Evolutionary conservation across 2,329 filamentous ascomycete species (phyloP).

Genomic region (Botrytis tulipae): DNA sequence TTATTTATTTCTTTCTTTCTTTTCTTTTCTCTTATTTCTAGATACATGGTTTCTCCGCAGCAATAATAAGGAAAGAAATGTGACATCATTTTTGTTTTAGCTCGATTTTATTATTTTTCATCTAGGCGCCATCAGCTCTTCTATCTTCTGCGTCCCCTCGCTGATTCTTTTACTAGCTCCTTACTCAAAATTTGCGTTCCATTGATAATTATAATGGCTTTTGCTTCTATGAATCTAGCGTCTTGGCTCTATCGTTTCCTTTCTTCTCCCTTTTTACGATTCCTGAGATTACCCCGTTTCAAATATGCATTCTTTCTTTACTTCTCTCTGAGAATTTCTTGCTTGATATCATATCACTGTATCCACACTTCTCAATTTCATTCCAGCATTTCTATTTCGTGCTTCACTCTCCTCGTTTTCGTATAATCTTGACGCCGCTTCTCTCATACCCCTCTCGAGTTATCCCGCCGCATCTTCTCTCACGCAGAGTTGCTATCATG

Average conservation of each 20-base stretch:
- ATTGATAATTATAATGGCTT: too few relatives aligned
- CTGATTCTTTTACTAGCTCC: too few relatives aligned
- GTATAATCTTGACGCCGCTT: not conserved
- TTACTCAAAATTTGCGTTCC: too few relatives aligned
- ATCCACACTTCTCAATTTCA: not conserved
- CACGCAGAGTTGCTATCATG: not conserved
- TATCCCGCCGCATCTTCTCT: not conserved
- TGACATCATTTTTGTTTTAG: not conserved
- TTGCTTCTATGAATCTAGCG: not conserved
- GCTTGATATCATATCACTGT: not conserved
- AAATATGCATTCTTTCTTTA: not conserved
- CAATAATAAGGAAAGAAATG: not conserved
- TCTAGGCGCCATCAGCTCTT: not conserved
- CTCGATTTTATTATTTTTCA: not conserved
- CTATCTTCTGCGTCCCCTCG: not conserved
- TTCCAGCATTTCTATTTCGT: not conserved
- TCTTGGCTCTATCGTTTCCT: not conserved
- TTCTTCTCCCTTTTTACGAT: accelerated
- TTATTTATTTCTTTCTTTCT: too few relatives aligned
- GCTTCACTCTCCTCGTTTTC: accelerated
- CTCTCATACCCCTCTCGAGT: not conserved
- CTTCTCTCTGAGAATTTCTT: not conserved
- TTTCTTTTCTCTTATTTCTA: too few relatives aligned
- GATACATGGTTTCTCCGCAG: accelerated
- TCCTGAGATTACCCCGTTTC: not conserved